A percentile compares a stretch with the other conserved stretches of the same genome.
These are phyloP conservation scores for Notholithocarpus densiflorus DNA, from an alignment of 306 rosid genomes.

Conservation along the genomic window DNA sequence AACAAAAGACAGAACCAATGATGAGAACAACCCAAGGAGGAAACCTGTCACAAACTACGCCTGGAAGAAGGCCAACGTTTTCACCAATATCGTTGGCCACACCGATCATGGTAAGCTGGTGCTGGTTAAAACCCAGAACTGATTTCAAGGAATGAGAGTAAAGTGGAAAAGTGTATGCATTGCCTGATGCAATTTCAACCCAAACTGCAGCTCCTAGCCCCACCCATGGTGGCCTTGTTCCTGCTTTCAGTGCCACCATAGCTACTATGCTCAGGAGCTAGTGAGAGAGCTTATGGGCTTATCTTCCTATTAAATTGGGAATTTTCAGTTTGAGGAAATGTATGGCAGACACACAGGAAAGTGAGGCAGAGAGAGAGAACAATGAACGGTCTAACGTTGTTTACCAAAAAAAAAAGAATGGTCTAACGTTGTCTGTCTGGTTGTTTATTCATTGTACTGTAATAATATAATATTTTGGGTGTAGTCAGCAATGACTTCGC, in stretches of 20 bases:
- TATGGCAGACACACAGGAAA: neutral
- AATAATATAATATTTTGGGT: too few relatives aligned
- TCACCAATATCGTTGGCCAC: conserved; percentile 84
- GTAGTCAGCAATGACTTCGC: neutral
- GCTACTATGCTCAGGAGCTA: neutral
- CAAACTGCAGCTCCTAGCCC: conserved; percentile 79
- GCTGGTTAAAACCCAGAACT: conserved; percentile 65
- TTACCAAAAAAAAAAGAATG: too few relatives aligned
- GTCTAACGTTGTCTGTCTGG: neutral
- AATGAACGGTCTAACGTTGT: too few relatives aligned
- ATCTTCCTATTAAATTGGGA: neutral
- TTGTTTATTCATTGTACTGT: too few relatives aligned
- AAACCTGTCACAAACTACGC: conserved; percentile 63
- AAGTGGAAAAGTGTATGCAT: conserved; percentile 53
- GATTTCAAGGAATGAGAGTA: conserved; percentile 73
- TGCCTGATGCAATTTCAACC: conserved; percentile 68
- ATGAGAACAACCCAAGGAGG: conserved; percentile 71
- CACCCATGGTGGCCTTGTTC: conserved; percentile 84
- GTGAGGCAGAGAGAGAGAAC: neutral
- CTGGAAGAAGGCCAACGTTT: conserved; percentile 75
- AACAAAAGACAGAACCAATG: conserved; percentile 55
- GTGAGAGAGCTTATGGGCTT: neutral
- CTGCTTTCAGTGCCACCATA: conserved; percentile 55
- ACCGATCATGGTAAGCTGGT: conserved; percentile 64
- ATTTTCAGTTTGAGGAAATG: neutral